Evolutionary conservation across 2,329 filamentous ascomycete species (phyloP), one percentile per base, ranked within the genome.

Genomic region (Penicillium sp.): DNA sequence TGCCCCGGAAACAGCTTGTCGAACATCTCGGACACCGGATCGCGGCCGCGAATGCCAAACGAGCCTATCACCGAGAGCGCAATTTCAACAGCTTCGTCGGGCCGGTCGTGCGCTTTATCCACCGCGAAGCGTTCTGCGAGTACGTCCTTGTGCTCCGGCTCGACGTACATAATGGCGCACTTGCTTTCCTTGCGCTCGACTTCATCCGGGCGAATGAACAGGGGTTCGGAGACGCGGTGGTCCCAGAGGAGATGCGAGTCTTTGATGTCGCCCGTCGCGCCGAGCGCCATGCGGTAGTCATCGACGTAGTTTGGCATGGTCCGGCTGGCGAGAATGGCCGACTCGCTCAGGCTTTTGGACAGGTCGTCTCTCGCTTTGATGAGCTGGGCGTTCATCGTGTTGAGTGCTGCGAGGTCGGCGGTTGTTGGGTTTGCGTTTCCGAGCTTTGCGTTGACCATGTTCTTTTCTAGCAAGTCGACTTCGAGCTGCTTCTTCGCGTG

Each of bases 151-250:
- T 64, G 42, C 51, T 73, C 61, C 3, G 69, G 60, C 57, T 70
- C 69, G 48, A 74, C 71, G 59, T 71, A 71, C 9, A 73, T 53
- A 12, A 74, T 58, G 0, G 68, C 65, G 6, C 68, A 66, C 6
- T 73, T 62, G 18, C 62, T 62, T 5, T 62, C 59, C 3, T 80
- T 76, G 1, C 90, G 90, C 68, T 80, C 90, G 64, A 90, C 87
- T 62, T 96, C 91, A 0, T 80, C 65, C 0, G 71, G 52, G 4
- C 76, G 59, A 2, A 83, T 80, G 23, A 76, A 70, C 16, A 96
- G 76, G 0, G 90, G 88, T 64, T 96, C 90, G 64, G 83, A 85
- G 1, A 77, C 73, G 16, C 91, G 84, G 1, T 81, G 79, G 69
- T 96, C 90, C 84, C 86, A 92, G 24, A 78, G 64, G 3, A 93